These are phyloP conservation scores for Fusarium anguioides DNA, from an alignment of 2,329 filamentous ascomycete species.

Conservation along the genomic window DNA sequence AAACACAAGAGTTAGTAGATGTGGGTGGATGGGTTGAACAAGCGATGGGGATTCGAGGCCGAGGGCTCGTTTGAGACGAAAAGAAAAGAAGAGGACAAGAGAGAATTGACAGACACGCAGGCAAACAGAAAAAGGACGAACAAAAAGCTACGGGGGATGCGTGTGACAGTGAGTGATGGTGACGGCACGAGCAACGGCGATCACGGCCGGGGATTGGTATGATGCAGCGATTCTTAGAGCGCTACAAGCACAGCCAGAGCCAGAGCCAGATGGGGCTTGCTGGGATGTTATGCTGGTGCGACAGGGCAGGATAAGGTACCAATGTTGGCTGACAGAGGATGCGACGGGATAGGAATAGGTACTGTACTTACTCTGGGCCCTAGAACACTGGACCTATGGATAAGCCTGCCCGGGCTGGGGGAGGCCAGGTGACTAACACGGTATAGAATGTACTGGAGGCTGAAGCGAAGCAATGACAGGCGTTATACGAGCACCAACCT, in stretches of 20 bases:
- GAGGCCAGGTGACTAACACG: conserved; percentile 47
- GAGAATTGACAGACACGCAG: neutral
- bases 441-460: neutral
- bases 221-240: conserved; percentile 33
- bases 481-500: conserved; percentile 39
- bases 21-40: conserved; percentile 20
- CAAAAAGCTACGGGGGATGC: conserved; percentile 32
- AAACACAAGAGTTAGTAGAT: conserved; percentile 39
- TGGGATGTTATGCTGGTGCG: conserved; percentile 34
- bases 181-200: conserved; percentile 41
- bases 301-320: conserved; percentile 37
- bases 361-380: conserved; percentile 9
- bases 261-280: conserved; percentile 18
- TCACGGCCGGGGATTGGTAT: conserved; percentile 33
- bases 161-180: conserved; percentile 37
- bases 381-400: conserved; percentile 19
- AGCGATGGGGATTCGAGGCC: conserved; percentile 15
- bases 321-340: conserved; percentile 23
- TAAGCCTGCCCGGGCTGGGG: conserved; percentile 11
- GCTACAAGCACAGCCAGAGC: conserved; percentile 23
- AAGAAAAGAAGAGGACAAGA: conserved; percentile 15
- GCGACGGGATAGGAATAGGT: conserved; percentile 29
- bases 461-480: conserved; percentile 5
- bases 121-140: conserved; percentile 18
- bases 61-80: conserved; percentile 17